Evolutionary conservation across 805 yeast species (phyloP).

Genomic region (Schwanniomyces polymorphus): DNA sequence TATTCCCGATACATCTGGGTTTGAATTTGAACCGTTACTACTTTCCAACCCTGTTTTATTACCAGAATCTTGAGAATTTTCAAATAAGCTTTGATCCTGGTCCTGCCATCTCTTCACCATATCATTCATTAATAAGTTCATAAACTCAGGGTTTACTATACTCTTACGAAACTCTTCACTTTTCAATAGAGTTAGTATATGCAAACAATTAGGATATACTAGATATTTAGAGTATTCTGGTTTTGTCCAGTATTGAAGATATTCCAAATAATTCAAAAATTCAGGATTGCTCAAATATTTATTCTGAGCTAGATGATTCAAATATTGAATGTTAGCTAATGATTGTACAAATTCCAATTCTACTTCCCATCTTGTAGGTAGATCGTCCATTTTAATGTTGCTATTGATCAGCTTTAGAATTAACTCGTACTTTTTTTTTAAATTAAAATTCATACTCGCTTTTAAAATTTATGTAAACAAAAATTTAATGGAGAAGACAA

Average conservation of each 20-base stretch:
- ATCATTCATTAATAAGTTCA: constrained; percentile 65
- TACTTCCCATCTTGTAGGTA: constrained; percentile 85
- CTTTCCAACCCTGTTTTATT: not conserved
- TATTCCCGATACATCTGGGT: not conserved
- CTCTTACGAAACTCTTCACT: constrained; percentile 53
- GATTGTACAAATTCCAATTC: constrained; percentile 95
- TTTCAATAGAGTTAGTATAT: constrained; percentile 66
- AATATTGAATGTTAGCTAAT: constrained; percentile 83
- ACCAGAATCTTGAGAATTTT: constrained; percentile 1
- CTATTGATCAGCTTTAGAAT: not conserved
- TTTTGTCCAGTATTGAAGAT: constrained; percentile 81
- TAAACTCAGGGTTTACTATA: constrained; percentile 55
- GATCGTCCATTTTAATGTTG: constrained; percentile 13
- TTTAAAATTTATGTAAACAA: not conserved
- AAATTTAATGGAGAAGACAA: not conserved
- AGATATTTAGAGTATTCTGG: constrained; percentile 69
- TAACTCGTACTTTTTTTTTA: not conserved
- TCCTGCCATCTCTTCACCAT: constrained; percentile 74
- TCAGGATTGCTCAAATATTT: constrained; percentile 68
- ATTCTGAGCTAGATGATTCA: constrained; percentile 84
- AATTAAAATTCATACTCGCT: not conserved
- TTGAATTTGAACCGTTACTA: not conserved
- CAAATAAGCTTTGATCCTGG: constrained; percentile 12
- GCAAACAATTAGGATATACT: constrained; percentile 87
- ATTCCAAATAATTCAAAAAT: constrained; percentile 74